Conservation (phyloP, 228 moss, liverwort and hornwort genomes). For the Sphagnum magellanicum region DNA sequence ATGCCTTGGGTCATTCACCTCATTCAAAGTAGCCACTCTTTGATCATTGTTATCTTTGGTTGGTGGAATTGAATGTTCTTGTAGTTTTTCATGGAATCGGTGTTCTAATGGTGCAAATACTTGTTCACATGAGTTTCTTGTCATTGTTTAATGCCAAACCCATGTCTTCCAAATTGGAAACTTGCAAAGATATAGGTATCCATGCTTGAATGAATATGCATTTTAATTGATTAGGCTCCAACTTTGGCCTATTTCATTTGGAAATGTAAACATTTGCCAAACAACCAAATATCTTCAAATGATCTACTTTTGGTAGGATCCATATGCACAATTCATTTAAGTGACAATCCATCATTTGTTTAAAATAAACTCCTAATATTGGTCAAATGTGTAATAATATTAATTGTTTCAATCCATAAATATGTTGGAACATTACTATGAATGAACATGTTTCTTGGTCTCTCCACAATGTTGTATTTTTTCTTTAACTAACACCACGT, state of each 20-base stretch:
- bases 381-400: background rate
- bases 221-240: background rate
- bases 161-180: background rate
- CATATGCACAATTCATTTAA: background rate
- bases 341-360: background rate
- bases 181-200: background rate
- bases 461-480: background rate
- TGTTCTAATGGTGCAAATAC: background rate
- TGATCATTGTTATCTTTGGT: too few relatives aligned
- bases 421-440: background rate
- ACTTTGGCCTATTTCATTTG: background rate
- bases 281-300: constrained; percentile 6
- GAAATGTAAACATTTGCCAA: background rate
- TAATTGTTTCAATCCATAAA: background rate
- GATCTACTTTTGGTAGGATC: background rate
- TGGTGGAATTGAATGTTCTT: background rate
- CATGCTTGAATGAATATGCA: background rate
- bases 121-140: background rate
- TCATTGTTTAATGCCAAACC: background rate
- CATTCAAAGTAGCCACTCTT: too few relatives aligned
- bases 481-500: background rate
- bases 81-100: background rate
- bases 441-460: background rate
- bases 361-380: background rate
- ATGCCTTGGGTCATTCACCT: too few relatives aligned